Evolutionary conservation across 139 green algal genomes (phyloP).

Genomic region (Yamagishiella unicocca): DNA sequence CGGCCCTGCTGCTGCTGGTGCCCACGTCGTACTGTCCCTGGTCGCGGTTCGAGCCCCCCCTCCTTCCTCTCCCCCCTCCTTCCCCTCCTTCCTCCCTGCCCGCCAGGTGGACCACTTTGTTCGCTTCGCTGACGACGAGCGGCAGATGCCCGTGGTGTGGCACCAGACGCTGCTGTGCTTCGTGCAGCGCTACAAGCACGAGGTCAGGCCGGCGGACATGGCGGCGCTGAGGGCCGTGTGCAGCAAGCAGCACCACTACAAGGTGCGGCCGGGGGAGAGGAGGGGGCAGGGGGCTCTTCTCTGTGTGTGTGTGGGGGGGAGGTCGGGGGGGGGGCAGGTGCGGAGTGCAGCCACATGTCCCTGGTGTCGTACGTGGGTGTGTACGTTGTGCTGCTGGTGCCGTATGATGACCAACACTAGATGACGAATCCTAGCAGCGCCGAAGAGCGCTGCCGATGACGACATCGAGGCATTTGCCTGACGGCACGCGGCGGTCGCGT

Average conservation of each 20-base stretch:
- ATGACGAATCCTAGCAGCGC: conserved; percentile 31
- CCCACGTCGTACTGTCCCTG: too few relatives aligned
- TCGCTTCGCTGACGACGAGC: conserved; percentile 81
- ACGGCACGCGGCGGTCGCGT: background rate
- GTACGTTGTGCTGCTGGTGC: background rate
- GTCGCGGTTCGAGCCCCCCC: too few relatives aligned
- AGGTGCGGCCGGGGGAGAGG: conserved; percentile 60
- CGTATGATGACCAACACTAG: conserved; percentile 22
- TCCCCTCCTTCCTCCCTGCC: too few relatives aligned
- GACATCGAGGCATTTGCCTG: conserved; percentile 14
- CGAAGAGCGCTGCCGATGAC: too few relatives aligned
- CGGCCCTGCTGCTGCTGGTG: too few relatives aligned
- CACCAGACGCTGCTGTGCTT: conserved; percentile 97
- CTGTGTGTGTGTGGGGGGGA: background rate
- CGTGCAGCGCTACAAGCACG: conserved; percentile 96
- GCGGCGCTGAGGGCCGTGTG: conserved; percentile 82
- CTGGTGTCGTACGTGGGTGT: background rate
- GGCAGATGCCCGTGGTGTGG: conserved; percentile 97
- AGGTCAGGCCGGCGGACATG: conserved; percentile 90
- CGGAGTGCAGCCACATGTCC: background rate
- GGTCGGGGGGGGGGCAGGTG: background rate
- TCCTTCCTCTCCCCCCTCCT: too few relatives aligned
- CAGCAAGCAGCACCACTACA: conserved; percentile 89
- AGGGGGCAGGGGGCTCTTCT: background rate
- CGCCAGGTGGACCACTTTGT: conserved; percentile 87